Evolutionary conservation across 495 filamentous ascomycete genomes (phyloP).

Genomic region (Emericellopsis terricola): DNA sequence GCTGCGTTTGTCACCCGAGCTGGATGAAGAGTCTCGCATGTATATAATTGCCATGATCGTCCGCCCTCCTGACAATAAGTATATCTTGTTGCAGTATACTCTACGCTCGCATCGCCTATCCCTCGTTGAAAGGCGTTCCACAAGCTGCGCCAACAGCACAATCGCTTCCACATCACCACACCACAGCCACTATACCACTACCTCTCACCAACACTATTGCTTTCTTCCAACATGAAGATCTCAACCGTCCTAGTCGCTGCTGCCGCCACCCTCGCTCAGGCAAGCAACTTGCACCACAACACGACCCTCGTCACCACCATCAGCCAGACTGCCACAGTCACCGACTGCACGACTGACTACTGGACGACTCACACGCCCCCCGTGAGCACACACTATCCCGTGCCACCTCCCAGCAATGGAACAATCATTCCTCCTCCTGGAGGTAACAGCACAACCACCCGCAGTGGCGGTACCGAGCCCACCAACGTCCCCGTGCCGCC

Average conservation of each 20-base stretch:
- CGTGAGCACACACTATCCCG: slow-evolving; percentile 1
- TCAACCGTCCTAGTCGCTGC: slow-evolving; percentile 10
- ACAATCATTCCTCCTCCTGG: background rate
- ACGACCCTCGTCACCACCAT: slow-evolving; percentile 13
- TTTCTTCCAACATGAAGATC: slow-evolving; percentile 14
- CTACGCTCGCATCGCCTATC: no score
- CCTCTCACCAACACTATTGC: no score
- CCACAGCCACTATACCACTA: no score
- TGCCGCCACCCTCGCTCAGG: slow-evolving; percentile 11
- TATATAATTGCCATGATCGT: no score
- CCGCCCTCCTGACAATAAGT: no score
- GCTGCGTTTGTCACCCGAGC: no score
- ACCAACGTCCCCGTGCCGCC: background rate
- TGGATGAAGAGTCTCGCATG: no score
- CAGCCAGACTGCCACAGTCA: background rate
- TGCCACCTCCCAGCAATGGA: background rate
- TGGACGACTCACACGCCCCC: background rate
- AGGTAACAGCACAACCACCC: background rate
- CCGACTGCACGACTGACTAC: background rate
- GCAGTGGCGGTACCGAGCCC: background rate
- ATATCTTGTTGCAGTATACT: no score
- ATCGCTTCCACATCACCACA: no score
- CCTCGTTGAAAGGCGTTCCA: no score
- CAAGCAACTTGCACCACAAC: slow-evolving; percentile 12
- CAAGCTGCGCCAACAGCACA: no score